phyloP scores from a whole-genome alignment of 1,284 basidiomycete genomes.

The Ceratobasidium sp. region DNA sequence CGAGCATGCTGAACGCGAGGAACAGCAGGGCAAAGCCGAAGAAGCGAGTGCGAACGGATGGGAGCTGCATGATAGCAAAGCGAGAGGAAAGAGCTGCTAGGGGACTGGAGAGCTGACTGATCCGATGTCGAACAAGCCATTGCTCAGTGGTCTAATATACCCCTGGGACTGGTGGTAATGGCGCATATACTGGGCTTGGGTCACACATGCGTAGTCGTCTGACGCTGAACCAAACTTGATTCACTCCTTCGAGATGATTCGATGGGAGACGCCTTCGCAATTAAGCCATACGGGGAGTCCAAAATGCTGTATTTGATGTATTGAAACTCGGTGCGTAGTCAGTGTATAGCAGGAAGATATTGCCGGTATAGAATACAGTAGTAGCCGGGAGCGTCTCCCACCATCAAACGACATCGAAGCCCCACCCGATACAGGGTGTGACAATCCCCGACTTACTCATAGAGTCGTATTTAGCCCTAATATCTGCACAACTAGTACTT shows the following conservation, averaged over 20 bases:
- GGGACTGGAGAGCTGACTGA: background rate
- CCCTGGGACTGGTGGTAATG: too few relatives aligned
- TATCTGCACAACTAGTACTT: background rate
- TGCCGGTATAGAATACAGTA: background rate
- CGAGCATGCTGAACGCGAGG: constrained; percentile 23
- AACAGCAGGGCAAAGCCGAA: constrained; percentile 17
- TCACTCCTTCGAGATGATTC: too few relatives aligned
- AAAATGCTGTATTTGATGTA: too few relatives aligned
- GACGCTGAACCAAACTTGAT: too few relatives aligned
- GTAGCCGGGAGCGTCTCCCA: background rate
- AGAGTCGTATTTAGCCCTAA: background rate
- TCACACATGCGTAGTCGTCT: too few relatives aligned
- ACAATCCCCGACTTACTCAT: background rate
- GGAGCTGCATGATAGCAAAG: constrained; percentile 30
- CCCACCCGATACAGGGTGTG: background rate
- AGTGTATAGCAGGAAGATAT: background rate
- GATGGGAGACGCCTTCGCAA: background rate
- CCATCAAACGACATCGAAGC: too few relatives aligned
- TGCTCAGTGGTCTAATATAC: constrained; percentile 27
- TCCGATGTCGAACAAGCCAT: constrained; percentile 18
- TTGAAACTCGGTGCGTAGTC: too few relatives aligned
- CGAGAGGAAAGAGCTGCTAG: background rate
- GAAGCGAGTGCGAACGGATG: constrained; percentile 32
- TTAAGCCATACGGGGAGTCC: background rate
- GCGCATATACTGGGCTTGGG: too few relatives aligned